Evolutionary conservation across 768 basidiomycete genomes (phyloP).

Genomic region (Psilocybe azurescens): DNA sequence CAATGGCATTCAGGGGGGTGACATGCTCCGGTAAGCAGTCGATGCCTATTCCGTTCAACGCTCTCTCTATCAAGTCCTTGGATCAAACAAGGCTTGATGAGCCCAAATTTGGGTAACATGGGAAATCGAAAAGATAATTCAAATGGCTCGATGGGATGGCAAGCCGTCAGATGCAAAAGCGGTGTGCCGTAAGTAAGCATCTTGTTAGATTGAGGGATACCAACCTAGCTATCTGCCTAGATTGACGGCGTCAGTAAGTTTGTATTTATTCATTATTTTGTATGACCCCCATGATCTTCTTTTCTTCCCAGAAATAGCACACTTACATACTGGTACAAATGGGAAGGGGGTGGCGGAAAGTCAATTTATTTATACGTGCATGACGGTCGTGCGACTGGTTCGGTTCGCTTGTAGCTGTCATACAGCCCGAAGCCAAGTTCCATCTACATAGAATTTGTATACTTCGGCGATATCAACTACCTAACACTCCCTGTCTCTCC

Average conservation of each 20-base stretch:
- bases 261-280: not conserved
- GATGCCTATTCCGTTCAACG: not conserved
- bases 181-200: constrained; percentile 1
- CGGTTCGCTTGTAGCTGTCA: not conserved
- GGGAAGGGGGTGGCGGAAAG: not conserved
- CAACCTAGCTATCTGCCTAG: not conserved
- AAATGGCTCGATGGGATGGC: not conserved
- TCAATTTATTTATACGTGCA: not conserved
- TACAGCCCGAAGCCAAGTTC: not conserved
- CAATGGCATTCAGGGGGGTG: not conserved
- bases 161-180: not conserved
- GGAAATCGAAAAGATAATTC: not conserved
- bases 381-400: not conserved
- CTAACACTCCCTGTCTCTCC: not conserved
- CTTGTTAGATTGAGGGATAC: not conserved
- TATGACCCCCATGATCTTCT: not conserved
- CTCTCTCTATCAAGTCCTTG: not conserved
- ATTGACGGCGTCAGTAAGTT: constrained; percentile 1
- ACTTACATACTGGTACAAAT: not conserved
- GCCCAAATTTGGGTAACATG: not conserved
- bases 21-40: not conserved
- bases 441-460: not conserved
- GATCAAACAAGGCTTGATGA: constrained; percentile 1
- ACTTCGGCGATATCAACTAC: not conserved
- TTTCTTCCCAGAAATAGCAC: not conserved